A percentile compares a stretch with the other conserved stretches of the same genome.
Evolutionary conservation across 441 rosid genomes (phyloP).

Genomic region (Erodium texanum): DNA sequence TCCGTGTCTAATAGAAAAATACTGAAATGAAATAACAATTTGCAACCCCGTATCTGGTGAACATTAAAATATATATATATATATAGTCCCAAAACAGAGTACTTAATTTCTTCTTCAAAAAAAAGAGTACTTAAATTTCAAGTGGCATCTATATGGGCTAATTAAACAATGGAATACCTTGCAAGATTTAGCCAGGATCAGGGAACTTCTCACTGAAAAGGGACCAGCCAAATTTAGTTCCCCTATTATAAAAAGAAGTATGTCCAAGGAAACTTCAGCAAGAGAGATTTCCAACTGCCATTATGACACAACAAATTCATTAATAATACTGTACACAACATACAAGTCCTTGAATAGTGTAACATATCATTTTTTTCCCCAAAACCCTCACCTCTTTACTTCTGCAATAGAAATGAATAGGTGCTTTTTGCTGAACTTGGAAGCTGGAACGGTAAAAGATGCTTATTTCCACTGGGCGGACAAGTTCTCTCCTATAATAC

Average conservation of each 20-base stretch:
- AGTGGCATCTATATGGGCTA: conserved; percentile 1
- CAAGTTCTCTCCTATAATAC: conserved; percentile 59
- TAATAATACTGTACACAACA: conserved; percentile 4
- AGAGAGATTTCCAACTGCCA: conserved; percentile 66
- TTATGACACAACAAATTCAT: conserved; percentile 23
- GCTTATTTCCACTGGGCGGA: conserved; percentile 63
- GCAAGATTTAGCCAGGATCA: conserved; percentile 70
- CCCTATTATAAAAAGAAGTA: conserved; percentile 70
- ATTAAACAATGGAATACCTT: conserved; percentile 43
- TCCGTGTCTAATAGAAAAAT: background rate
- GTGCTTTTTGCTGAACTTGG: conserved; percentile 41
- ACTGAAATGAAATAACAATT: background rate
- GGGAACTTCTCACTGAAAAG: conserved; percentile 55
- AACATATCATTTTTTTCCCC: conserved; percentile 2
- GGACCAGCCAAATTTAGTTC: conserved; percentile 87
- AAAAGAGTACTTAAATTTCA: background rate
- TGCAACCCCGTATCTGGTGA: conserved; percentile 1
- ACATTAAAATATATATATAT: background rate
- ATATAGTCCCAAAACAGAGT: background rate
- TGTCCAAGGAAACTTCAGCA: conserved; percentile 77
- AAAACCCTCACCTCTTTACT: conserved; percentile 48
- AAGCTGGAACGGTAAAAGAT: conserved; percentile 52
- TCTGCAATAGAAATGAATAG: conserved; percentile 71
- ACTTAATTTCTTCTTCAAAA: no score
- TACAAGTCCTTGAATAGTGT: conserved; percentile 18